phyloP scores from a whole-genome alignment of 768 basidiomycete species.

The Amylocystis lapponica region DNA sequence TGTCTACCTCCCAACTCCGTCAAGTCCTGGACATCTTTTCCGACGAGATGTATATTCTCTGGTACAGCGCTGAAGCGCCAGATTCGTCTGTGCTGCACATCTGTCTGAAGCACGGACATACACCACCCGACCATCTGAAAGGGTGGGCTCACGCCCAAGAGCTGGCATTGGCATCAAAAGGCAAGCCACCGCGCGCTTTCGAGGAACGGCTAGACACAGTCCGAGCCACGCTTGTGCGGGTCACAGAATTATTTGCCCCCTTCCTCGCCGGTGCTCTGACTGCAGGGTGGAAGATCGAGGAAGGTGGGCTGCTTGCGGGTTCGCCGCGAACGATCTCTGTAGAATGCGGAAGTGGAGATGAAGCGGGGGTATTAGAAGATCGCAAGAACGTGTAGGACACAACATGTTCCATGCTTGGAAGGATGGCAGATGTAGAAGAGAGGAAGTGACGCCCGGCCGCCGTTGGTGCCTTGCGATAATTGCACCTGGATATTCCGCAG shows the following conservation, averaged over 20 bases:
- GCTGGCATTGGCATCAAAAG: slow-evolving; percentile 3
- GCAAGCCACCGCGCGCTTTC: not conserved
- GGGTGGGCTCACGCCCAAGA: slow-evolving; percentile 41
- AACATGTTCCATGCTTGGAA: too few species aligned
- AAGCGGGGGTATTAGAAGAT: too few species aligned
- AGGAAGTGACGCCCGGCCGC: too few species aligned
- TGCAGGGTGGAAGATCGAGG: slow-evolving; percentile 22
- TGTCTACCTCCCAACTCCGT: slow-evolving; percentile 12
- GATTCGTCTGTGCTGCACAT: slow-evolving; percentile 32
- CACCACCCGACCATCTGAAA: slow-evolving; percentile 42
- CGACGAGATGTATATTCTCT: slow-evolving; percentile 47
- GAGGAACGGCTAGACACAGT: slow-evolving; percentile 10
- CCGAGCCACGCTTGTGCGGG: slow-evolving; percentile 2
- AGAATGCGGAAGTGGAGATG: too few species aligned
- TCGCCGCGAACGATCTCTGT: slow-evolving; percentile 15
- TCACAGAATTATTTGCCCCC: slow-evolving; percentile 9
- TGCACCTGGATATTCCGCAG: too few species aligned
- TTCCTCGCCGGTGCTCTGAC: slow-evolving; percentile 13
- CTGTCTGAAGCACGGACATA: slow-evolving; percentile 46
- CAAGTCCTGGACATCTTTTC: slow-evolving; percentile 35
- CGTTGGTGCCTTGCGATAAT: too few species aligned
- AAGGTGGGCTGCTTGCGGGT: slow-evolving; percentile 17
- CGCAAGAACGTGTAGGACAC: too few species aligned
- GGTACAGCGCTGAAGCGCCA: slow-evolving; percentile 31
- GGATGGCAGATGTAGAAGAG: too few species aligned